Percentiles rank a stretch among this genome's conserved stretches.
Conservation (phyloP, 2,329 filamentous ascomycete genomes). For the Curvularia sp. region DNA sequence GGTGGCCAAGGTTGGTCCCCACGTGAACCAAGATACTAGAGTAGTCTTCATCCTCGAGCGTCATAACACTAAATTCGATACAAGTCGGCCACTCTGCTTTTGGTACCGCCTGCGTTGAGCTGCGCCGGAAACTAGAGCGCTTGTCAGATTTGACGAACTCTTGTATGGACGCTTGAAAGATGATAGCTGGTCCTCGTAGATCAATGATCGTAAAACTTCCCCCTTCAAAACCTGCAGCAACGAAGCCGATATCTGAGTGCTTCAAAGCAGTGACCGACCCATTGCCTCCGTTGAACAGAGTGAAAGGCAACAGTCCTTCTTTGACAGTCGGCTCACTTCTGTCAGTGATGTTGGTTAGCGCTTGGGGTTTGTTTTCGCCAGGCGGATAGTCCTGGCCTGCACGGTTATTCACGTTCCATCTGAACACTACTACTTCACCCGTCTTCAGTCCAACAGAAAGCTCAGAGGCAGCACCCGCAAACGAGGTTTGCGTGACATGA, state of each 20-base stretch:
- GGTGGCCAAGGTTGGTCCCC: slow-evolving; percentile 82
- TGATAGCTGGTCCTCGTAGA: slow-evolving; percentile 83
- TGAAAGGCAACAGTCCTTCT: slow-evolving; percentile 80
- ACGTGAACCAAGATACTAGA: slow-evolving; percentile 94
- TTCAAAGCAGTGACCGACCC: slow-evolving; percentile 81
- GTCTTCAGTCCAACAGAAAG: slow-evolving; percentile 79
- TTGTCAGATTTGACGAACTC: slow-evolving; percentile 82
- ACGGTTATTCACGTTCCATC: slow-evolving; percentile 83
- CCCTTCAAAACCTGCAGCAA: slow-evolving; percentile 83
- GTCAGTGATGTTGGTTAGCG: slow-evolving; percentile 75
- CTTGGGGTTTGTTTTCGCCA: slow-evolving; percentile 57
- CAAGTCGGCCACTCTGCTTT: slow-evolving; percentile 76
- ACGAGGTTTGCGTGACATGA: slow-evolving; percentile 78
- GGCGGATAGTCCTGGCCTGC: slow-evolving; percentile 69
- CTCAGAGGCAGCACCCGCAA: slow-evolving; percentile 83
- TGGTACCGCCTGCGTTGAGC: slow-evolving; percentile 56
- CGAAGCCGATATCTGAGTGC: slow-evolving; percentile 91
- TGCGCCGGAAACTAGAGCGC: slow-evolving; percentile 72
- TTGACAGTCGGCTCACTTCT: slow-evolving; percentile 76
- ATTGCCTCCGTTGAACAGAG: slow-evolving; percentile 82
- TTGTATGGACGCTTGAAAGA: slow-evolving; percentile 74
- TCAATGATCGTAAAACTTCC: slow-evolving; percentile 85
- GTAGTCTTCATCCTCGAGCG: slow-evolving; percentile 89
- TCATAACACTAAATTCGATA: slow-evolving; percentile 90
- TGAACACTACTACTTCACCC: slow-evolving; percentile 87